Base-by-base conservation (phyloP, 192 early-diverging fungal species). In the Coemansia sp. region DNA sequence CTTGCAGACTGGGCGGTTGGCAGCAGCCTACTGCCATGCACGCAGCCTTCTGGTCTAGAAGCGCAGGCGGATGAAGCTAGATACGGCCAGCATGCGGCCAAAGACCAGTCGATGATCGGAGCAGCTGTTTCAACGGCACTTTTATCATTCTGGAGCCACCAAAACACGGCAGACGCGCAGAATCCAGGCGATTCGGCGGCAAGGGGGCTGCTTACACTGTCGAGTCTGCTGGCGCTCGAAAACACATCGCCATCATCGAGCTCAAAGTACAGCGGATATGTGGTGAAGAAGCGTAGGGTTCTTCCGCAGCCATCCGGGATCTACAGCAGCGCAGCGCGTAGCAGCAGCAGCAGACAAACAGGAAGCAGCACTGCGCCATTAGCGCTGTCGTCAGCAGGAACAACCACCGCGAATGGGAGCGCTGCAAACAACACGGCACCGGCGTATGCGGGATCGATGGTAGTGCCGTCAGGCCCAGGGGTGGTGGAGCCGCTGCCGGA, bases 201-300 rank as follows among this genome's bases (percentile, higher is more conserved):
- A 7, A 50, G 50, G 53, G 60, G 55, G 4, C 47, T 44, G 15
- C 27, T 79, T 47, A 48, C 59, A 33, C 48, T 79, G n/a, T 55
- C 40, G 19, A 53, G 30, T 25, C 63, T 79, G 3, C 28, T 73
- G 50, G 59, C 67, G 1, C 54, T 79, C 15, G 70, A 67, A 9
- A 73, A 37, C 61, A 48, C 48, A 0, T 23, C 59, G 13, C 61
- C 61, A 13, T 56, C 69, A 33, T 19, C 69, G 1, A 65, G 62
- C 1, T 45, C 55, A 53, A 69, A 70, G 61, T 79, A 79, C 64
- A 59, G 76, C n/a, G 76, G 76, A 0, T 79, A 61, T 29, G 66
- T 73, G 6, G 76, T 79, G 10, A 79, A 79, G 50, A 73, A 73
- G 70, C 66, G 70, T n/a, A 62, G 67, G 8, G 25, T 50, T 19